Base-by-base conservation (phyloP, 1,284 basidiomycete species). In the Leucoagaricus sp. region DNA sequence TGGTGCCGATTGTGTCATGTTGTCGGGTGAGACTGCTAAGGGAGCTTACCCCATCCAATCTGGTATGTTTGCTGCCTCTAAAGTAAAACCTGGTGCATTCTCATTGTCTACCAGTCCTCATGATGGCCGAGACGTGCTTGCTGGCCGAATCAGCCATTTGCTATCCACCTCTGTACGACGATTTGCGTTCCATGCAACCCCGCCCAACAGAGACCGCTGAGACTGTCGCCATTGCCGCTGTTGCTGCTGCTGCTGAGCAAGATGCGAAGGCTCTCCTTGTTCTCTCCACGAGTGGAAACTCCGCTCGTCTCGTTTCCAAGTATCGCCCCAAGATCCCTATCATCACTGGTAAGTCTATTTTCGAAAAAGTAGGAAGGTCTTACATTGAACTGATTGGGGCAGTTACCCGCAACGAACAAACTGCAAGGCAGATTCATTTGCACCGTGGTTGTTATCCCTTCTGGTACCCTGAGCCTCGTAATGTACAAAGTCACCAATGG, bases 101-200 rank as follows among this genome's bases (percentile, higher is more conserved):
- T 55, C 36, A 61, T 9, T 31, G 23, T 25, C 4, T 19, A 41
- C 4, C 62, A 92, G 95, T 97, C 64, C 83, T 94, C 65, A 96
- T 97, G 94, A 98, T 98, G 95, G 95, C 95, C 49, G 96, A 98
- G 81, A 97, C 94, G 6, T 97, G 95, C 69, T 84, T 93, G 69
- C 87, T 98, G 63, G 96, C 95, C 59, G 95, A 98, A 77, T 84
- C 87, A 53, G 91, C 96, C 33, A 93, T 96, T 72, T 94, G 92
- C 78, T 94, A 97, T 73, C 91, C 91, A 44, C 91, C 94, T 59
- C 77, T 97, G 58, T 96, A 93, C 69, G 93, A 96, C 69, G 93
- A 96, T 69, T 78, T 99, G 64, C 87, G 87, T 58, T 74, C 81
- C 48, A 81, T 91, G 61, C 90, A 93, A 60, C 79, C 85, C 58